Conservation (phyloP, 306 rosid species). For the Dryas alaskensis region DNA sequence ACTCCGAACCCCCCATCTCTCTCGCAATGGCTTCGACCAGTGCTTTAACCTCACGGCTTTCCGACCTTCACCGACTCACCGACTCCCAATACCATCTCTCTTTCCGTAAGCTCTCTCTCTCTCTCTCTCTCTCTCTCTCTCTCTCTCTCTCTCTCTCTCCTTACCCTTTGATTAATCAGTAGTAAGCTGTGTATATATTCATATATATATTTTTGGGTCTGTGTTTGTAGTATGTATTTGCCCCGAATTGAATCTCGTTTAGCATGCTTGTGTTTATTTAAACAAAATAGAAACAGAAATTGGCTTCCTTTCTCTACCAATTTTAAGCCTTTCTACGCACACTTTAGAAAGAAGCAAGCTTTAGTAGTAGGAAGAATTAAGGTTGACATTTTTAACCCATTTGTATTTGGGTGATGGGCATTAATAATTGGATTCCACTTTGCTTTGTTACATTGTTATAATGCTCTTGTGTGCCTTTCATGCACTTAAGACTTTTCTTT, state of each 20-base stretch:
- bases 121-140: no score
- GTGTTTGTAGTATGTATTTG: neutral
- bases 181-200: neutral
- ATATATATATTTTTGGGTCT: neutral
- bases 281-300: neutral
- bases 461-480: neutral
- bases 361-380: neutral
- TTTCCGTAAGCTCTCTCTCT: slow-evolving; percentile 26
- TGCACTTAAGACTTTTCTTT: neutral
- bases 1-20: no score
- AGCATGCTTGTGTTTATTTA: neutral
- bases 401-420: neutral
- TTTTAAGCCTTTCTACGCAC: neutral
- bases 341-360: neutral
- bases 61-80: slow-evolving; percentile 16
- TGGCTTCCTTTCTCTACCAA: neutral
- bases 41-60: slow-evolving; percentile 28
- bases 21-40: slow-evolving; percentile 31
- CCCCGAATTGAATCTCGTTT: neutral
- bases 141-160: no score
- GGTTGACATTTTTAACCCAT: neutral
- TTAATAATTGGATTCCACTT: neutral
- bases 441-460: neutral
- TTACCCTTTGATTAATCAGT: neutral
- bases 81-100: slow-evolving; percentile 14